These are phyloP conservation scores for Monilinia fructigena DNA, from an alignment of 2,329 filamentous ascomycete species.

Conservation along the genomic window DNA sequence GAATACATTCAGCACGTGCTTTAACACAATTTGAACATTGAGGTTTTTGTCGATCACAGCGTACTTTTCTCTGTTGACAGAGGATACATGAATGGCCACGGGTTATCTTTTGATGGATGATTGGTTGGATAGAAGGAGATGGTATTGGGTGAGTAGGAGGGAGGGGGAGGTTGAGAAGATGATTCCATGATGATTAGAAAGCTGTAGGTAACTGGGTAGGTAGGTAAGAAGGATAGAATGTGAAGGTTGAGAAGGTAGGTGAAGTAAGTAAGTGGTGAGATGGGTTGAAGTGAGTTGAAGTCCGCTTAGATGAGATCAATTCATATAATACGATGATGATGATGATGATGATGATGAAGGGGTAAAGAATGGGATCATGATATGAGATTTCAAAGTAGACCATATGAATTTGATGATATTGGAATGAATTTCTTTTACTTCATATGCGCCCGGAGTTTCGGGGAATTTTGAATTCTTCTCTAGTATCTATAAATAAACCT, in stretches of 20 bases:
- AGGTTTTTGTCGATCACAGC: conserved; percentile 38
- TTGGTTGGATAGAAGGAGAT: conserved; percentile 2
- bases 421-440: too few species aligned
- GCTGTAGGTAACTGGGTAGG: neutral
- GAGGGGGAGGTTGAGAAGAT: conserved; percentile 14
- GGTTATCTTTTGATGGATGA: conserved; percentile 28
- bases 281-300: too few species aligned
- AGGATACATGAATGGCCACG: conserved; percentile 36
- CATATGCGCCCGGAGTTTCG: neutral
- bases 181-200: conserved; percentile 14
- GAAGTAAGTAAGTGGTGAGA: too few species aligned
- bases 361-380: conserved; percentile 36
- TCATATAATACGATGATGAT: neutral
- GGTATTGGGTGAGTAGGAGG: neutral
- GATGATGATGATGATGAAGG: conserved; percentile 39
- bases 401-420: too few species aligned
- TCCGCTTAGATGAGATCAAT: neutral
- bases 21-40: conserved; percentile 38
- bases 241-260: neutral
- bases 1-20: conserved; percentile 35
- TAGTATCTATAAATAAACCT: neutral
- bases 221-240: neutral
- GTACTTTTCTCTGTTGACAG: conserved; percentile 39
- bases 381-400: neutral
- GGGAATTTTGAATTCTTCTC: neutral